Evolutionary conservation across 2,329 filamentous ascomycete species (phyloP).

Genomic region (Coniochaeta hoffmannii): DNA sequence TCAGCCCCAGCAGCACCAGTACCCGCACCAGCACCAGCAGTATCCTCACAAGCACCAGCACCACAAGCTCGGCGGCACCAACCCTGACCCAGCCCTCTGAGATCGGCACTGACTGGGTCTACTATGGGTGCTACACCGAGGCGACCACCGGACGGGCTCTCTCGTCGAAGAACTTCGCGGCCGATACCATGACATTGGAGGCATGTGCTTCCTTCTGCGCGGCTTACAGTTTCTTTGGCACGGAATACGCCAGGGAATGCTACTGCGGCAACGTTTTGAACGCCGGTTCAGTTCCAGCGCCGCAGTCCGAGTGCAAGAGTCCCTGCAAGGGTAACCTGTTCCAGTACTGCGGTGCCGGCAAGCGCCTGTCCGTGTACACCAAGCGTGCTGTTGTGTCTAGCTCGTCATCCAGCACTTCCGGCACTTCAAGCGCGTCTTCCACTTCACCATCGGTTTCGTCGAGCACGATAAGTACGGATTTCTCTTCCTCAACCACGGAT

Average conservation of each 20-base stretch:
- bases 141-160: slow-evolving; percentile 34
- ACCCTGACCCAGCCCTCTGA: slow-evolving; percentile 15
- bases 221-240: slow-evolving; percentile 39
- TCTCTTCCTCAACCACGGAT: background rate
- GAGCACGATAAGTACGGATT: background rate
- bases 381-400: slow-evolving; percentile 6
- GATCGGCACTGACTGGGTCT: slow-evolving; percentile 32
- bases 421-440: background rate
- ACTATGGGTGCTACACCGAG: slow-evolving; percentile 41
- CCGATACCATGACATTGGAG: slow-evolving; percentile 41
- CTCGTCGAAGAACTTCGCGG: slow-evolving; percentile 28
- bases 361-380: slow-evolving; percentile 23
- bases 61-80: slow-evolving; percentile 5
- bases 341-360: slow-evolving; percentile 28
- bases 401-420: background rate
- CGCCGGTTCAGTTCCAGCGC: slow-evolving; percentile 20
- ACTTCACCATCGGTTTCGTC: background rate
- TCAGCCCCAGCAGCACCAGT: background rate
- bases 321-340: slow-evolving; percentile 24
- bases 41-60: background rate
- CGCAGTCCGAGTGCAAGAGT: slow-evolving; percentile 26
- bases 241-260: slow-evolving; percentile 45
- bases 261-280: slow-evolving; percentile 40
- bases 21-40: background rate
- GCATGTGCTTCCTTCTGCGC: slow-evolving; percentile 37